Conservation (phyloP, 305 asterid species). For the Ajuga reptans region DNA sequence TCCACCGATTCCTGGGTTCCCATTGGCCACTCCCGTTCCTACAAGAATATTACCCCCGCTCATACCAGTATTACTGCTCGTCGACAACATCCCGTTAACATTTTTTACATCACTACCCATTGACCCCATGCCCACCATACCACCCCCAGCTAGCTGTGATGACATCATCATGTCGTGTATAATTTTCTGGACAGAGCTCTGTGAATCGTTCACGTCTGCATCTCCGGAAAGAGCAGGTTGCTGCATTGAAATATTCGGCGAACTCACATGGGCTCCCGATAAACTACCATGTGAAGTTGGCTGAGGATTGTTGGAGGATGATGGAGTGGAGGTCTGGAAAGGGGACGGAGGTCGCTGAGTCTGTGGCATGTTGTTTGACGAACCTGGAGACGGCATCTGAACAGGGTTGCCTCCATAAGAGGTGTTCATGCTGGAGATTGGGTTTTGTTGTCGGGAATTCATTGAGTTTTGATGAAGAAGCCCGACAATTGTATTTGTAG, state of each 20-base stretch:
- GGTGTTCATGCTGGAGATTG: conserved; percentile 32
- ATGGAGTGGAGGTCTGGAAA: conserved; percentile 48
- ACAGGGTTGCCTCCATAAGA: conserved; percentile 38
- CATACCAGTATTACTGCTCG: conserved; percentile 31
- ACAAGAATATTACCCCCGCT: conserved; percentile 37
- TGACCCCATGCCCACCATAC: conserved; percentile 41
- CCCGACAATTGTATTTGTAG: conserved; percentile 36
- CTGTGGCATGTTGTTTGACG: conserved; percentile 42
- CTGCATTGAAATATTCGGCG: conserved; percentile 51
- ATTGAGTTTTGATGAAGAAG: conserved; percentile 65
- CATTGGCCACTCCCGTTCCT: conserved; percentile 46
- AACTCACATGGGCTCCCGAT: conserved; percentile 36
- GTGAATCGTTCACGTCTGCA: conserved; percentile 53
- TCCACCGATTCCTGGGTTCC: conserved; percentile 46
- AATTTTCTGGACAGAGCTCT: conserved; percentile 72
- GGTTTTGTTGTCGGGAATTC: conserved; percentile 50
- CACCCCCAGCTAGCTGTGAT: conserved; percentile 46
- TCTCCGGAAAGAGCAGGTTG: conserved; percentile 50
- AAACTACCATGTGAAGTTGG: conserved; percentile 33
- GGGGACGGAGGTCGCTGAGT: conserved; percentile 46
- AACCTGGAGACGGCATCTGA: conserved; percentile 59
- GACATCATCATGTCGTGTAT: conserved; percentile 66
- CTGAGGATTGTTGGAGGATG: conserved; percentile 50
- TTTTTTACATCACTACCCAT: conserved; percentile 44
- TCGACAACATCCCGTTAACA: conserved; percentile 40